A percentile compares a stretch with the other conserved stretches of the same genome.
These are phyloP conservation scores for Pilaira anomala DNA, from an alignment of 192 early-diverging fungal species.

Conservation along the genomic window DNA sequence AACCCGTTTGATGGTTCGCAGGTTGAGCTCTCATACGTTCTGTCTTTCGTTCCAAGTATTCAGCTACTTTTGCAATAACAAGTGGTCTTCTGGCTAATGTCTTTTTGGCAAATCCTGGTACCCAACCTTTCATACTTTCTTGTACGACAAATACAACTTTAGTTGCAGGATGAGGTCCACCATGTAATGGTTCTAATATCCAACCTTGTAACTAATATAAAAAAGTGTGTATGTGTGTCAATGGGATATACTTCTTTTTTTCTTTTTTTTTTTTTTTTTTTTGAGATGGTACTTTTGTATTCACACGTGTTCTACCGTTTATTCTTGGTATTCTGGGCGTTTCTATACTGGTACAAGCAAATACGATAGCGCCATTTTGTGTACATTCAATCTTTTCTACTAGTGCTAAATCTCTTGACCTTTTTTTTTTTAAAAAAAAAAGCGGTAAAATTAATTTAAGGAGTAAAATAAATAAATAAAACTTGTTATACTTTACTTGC, in stretches of 20 bases:
- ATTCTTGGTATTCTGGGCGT: conserved; percentile 51
- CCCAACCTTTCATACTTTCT: conserved; percentile 47
- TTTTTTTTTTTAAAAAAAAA: conserved; percentile 2
- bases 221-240: not conserved
- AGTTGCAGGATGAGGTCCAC: conserved; percentile 41
- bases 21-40: conserved; percentile 29
- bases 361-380: conserved; percentile 49
- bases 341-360: conserved; percentile 50
- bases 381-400: conserved; percentile 48
- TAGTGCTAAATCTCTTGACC: conserved; percentile 40
- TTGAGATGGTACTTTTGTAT: conserved; percentile 37
- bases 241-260: conserved; percentile 10
- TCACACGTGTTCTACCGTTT: conserved; percentile 43
- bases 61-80: conserved; percentile 48
- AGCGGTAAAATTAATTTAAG: not conserved
- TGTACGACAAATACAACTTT: conserved; percentile 57
- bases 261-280: too few relatives aligned
- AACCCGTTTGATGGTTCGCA: too few relatives aligned
- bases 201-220: conserved; percentile 48
- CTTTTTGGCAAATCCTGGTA: conserved; percentile 57
- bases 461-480: not conserved
- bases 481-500: conserved; percentile 36
- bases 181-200: conserved; percentile 51
- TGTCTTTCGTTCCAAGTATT: conserved; percentile 50
- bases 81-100: conserved; percentile 47